Conservation (phyloP, 345 rosid species). For the Gossypium herbaceum region DNA sequence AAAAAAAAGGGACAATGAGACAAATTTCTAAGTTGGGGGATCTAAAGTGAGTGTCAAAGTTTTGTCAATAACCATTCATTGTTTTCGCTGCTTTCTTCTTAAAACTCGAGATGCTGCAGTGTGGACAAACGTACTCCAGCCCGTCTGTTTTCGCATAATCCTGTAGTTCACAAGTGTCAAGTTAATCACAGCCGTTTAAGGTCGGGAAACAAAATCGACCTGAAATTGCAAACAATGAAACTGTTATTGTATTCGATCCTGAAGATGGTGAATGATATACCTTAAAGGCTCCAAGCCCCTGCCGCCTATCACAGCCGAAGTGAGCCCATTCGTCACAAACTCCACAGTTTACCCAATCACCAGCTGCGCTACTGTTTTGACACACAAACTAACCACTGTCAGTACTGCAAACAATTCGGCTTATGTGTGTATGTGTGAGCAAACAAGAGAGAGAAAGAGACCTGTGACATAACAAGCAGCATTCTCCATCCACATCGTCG, state of each 20-base stretch:
- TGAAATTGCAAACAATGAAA: not conserved
- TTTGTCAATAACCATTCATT: slow-evolving; percentile 50
- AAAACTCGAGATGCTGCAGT: slow-evolving; percentile 79
- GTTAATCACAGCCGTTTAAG: not conserved
- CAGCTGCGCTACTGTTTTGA: slow-evolving; percentile 89
- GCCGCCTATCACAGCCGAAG: slow-evolving; percentile 97
- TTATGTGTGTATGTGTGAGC: not conserved
- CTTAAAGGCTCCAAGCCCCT: slow-evolving; percentile 98
- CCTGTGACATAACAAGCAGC: slow-evolving; percentile 98
- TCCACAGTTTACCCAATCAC: slow-evolving; percentile 99
- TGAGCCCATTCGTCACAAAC: slow-evolving; percentile 99
- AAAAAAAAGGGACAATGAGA: not conserved
- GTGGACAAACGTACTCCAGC: slow-evolving; percentile 93
- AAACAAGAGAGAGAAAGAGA: not conserved
- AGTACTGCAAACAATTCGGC: slow-evolving; percentile 5
- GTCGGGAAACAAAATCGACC: not conserved
- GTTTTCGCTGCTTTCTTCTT: slow-evolving; percentile 85
- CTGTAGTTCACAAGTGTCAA: slow-evolving; percentile 39
- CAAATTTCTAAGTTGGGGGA: slow-evolving; percentile 3
- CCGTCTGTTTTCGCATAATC: slow-evolving; percentile 98
- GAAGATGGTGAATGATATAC: slow-evolving; percentile 26
- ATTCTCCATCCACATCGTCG: slow-evolving; percentile 98
- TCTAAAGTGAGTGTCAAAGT: slow-evolving; percentile 16
- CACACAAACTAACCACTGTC: slow-evolving; percentile 15
- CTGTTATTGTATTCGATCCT: not conserved